Evolutionary conservation across 192 early-diverging fungal genomes (phyloP).

Genomic region (Pilobolus umbonatus): DNA sequence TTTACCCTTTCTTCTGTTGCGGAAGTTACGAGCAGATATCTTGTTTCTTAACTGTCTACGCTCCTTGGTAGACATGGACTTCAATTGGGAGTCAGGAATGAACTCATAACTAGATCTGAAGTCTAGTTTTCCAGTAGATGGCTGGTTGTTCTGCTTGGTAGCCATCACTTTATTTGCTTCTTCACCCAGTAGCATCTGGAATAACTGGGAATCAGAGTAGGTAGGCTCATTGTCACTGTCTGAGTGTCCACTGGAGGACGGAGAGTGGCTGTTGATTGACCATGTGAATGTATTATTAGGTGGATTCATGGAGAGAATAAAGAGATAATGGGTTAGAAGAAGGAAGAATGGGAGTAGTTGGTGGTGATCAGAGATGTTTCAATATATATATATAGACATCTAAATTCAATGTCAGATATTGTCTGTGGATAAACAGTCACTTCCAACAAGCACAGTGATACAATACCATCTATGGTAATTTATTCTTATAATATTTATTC

Average conservation of each 20-base stretch:
- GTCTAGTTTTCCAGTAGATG: constrained; percentile 2
- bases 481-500: too few relatives aligned
- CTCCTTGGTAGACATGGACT: constrained; percentile 57
- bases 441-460: too few relatives aligned
- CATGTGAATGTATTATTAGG: too few relatives aligned
- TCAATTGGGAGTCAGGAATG: constrained; percentile 42
- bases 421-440: too few relatives aligned
- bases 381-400: too few relatives aligned
- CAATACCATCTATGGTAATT: too few relatives aligned
- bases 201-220: constrained; percentile 3
- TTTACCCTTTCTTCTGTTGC: constrained; percentile 61
- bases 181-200: constrained; percentile 7
- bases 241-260: not conserved
- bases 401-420: too few relatives aligned
- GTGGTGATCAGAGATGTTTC: too few relatives aligned
- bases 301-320: too few relatives aligned
- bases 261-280: not conserved
- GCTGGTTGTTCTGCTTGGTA: not conserved
- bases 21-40: constrained; percentile 70
- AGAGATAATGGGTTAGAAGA: too few relatives aligned
- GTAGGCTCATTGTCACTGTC: not conserved
- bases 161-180: constrained; percentile 1
- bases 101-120: constrained; percentile 7
- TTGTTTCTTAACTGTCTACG: constrained; percentile 71
- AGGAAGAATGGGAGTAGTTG: too few relatives aligned